Evolutionary conservation across 371 early-diverging fungal genomes (phyloP).

Genomic region (Mucor mucedo): DNA sequence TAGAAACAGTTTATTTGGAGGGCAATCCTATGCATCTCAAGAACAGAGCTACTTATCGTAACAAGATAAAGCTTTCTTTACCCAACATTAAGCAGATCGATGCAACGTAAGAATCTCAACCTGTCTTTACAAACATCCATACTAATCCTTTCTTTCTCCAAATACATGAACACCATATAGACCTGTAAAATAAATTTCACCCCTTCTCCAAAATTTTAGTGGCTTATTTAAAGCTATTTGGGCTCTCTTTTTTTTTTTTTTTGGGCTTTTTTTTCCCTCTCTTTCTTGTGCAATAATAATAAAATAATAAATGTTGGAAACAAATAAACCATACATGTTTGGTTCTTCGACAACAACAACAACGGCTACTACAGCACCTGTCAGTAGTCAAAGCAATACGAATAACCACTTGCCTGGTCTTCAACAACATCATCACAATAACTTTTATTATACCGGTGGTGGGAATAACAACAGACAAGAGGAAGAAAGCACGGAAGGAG

Average conservation of each 20-base stretch:
- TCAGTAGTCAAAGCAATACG: not conserved
- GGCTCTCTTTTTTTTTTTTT: conserved; percentile 6
- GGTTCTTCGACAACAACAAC: conserved; percentile 15
- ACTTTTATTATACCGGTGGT: not conserved
- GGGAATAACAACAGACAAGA: not conserved
- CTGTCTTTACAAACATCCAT: no score
- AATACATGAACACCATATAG: conserved; percentile 11
- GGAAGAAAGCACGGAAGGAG: conserved; percentile 9
- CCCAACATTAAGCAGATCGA: conserved; percentile 93
- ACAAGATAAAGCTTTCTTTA: conserved; percentile 85
- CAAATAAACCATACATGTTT: conserved; percentile 32
- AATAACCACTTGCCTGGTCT: not conserved
- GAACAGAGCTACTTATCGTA: conserved; percentile 81
- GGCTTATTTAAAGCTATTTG: no score
- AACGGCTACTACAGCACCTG: not conserved
- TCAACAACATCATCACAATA: conserved; percentile 3
- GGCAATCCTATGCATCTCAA: conserved; percentile 90
- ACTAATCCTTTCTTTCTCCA: not conserved
- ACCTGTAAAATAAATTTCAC: conserved; percentile 21
- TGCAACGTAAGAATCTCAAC: conserved; percentile 61
- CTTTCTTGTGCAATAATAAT: not conserved
- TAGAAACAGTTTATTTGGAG: conserved; percentile 93
- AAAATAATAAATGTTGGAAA: conserved; percentile 26
- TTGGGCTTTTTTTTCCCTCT: not conserved
- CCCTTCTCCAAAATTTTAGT: not conserved